Conservation (phyloP, 495 filamentous ascomycete species). For the Aspergillus nanangensis region DNA sequence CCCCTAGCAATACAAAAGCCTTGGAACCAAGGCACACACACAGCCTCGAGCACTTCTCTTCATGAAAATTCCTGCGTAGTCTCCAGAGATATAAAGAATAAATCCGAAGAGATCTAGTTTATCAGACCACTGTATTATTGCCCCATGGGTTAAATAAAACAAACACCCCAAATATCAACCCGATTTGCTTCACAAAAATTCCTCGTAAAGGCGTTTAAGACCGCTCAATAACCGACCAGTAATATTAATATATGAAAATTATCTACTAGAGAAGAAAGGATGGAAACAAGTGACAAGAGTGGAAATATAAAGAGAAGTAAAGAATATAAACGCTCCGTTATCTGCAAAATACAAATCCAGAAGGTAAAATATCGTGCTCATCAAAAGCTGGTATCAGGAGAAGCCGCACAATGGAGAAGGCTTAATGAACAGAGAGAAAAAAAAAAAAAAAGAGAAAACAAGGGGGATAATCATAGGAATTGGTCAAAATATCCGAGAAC, state of each 20-base stretch:
- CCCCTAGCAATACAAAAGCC: too few relatives aligned
- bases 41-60: too few relatives aligned
- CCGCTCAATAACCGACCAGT: background rate
- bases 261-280: conserved; percentile 6
- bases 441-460: conserved; percentile 8
- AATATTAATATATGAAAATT: conserved; percentile 4
- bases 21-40: too few relatives aligned
- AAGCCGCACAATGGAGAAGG: conserved; percentile 9
- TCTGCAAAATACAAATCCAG: conserved; percentile 32
- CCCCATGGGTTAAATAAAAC: too few relatives aligned
- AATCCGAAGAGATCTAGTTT: too few relatives aligned
- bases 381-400: conserved; percentile 36
- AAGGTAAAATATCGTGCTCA: conserved; percentile 31
- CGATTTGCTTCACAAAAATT: too few relatives aligned
- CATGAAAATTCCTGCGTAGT: too few relatives aligned
- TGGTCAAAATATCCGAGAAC: conserved; percentile 19
- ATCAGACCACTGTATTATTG: too few relatives aligned
- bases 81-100: too few relatives aligned
- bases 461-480: conserved; percentile 10
- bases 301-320: background rate
- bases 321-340: conserved; percentile 14
- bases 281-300: background rate
- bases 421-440: conserved; percentile 9
- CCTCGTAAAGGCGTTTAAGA: too few relatives aligned
- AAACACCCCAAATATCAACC: too few relatives aligned